Conservation (phyloP, 208 protist species). For the Crithidia expoeki region DNA sequence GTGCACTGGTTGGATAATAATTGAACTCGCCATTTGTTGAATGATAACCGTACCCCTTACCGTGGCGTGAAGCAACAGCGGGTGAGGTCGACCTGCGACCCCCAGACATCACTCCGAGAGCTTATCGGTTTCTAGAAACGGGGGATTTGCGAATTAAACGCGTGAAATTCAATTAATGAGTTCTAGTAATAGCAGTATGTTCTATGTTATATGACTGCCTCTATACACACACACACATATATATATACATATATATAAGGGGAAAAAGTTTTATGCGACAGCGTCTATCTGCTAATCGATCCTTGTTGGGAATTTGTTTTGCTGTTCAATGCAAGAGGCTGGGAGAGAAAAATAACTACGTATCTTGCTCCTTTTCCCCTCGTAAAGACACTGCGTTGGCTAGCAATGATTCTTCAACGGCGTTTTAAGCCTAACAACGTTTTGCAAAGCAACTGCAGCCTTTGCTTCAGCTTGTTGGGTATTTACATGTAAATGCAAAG, state of each 20-base stretch:
- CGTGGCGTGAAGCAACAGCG: not conserved
- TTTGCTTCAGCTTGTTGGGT: not conserved
- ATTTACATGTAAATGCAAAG: not conserved
- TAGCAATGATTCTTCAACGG: too few relatives aligned
- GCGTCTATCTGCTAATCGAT: not conserved
- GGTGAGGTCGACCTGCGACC: not conserved
- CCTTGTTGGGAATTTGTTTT: too few relatives aligned
- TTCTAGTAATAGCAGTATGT: not conserved
- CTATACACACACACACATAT: not conserved
- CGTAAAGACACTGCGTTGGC: too few relatives aligned
- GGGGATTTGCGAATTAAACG: too few relatives aligned
- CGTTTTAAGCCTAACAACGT: not conserved
- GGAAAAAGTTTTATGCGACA: not conserved
- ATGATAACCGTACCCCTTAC: conserved; percentile 12
- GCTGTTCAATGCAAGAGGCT: too few relatives aligned
- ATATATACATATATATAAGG: not conserved
- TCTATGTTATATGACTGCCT: not conserved
- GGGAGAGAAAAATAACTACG: too few relatives aligned
- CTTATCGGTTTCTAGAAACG: too few relatives aligned
- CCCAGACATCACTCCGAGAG: too few relatives aligned
- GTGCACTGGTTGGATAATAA: conserved; percentile 53
- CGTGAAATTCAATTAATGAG: too few relatives aligned
- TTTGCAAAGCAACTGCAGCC: not conserved
- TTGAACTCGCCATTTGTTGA: conserved; percentile 43
- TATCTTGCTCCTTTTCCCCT: too few relatives aligned